Conservation (phyloP, 2,329 filamentous ascomycete genomes). For the Calonectria ilicicola region DNA sequence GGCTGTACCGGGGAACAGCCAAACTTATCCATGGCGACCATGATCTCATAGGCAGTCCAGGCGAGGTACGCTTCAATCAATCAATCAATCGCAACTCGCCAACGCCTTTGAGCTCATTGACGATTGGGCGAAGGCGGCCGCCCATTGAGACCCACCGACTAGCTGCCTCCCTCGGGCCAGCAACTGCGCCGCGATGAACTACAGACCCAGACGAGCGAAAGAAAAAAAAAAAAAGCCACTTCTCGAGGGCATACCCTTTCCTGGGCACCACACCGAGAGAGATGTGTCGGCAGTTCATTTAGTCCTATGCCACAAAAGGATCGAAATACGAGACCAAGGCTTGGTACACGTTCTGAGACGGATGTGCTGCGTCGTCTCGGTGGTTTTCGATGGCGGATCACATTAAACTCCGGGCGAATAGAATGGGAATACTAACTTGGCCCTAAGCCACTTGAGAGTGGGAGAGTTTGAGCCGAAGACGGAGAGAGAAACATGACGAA, state of each 20-base stretch:
- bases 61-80: neutral
- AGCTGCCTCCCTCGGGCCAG: neutral
- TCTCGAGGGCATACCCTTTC: neutral
- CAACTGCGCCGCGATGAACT: neutral
- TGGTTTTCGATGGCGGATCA: conserved; percentile 8
- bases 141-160: neutral
- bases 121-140: neutral
- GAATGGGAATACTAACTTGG: neutral
- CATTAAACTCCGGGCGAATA: conserved; percentile 3
- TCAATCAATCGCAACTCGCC: neutral
- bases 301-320: neutral
- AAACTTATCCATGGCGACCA: conserved; percentile 6
- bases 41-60: neutral
- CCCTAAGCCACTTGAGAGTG: conserved; percentile 2
- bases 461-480: conserved; percentile 9
- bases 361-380: conserved; percentile 10
- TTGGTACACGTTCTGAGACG: neutral
- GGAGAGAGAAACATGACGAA: conserved; percentile 5
- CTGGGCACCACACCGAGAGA: neutral
- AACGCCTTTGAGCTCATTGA: neutral
- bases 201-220: neutral
- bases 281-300: neutral
- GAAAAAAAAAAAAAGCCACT: neutral
- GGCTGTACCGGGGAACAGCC: conserved; percentile 7
- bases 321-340: neutral